Percentiles rank a stretch among this genome's conserved stretches.
phyloP scores from a whole-genome alignment of 257 asterid species.

The Handroanthus guayacan region DNA sequence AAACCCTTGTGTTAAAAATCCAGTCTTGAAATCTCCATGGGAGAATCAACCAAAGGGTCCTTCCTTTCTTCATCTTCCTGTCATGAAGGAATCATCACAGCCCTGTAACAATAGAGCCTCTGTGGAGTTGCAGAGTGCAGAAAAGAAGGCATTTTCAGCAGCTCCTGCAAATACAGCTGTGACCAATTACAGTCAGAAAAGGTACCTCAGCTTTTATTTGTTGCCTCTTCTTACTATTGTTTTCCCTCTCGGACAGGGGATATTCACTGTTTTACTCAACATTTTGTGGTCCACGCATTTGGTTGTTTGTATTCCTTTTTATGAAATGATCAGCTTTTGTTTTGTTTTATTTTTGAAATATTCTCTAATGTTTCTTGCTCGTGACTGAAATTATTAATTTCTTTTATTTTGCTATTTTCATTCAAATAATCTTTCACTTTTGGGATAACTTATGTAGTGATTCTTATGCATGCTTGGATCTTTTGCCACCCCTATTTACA shows the following conservation, averaged over 20 bases:
- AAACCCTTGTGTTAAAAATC: slow-evolving; percentile 28
- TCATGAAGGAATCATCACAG: slow-evolving; percentile 70
- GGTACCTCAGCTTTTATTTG: slow-evolving; percentile 57
- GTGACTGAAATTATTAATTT: too few species aligned
- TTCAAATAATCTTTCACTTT: too few species aligned
- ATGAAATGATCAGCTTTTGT: slow-evolving; percentile 1
- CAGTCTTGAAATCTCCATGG: slow-evolving; percentile 44
- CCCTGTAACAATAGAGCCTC: slow-evolving; percentile 50
- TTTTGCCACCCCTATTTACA: too few species aligned
- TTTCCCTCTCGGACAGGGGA: slow-evolving; percentile 52
- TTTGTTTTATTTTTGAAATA: slow-evolving; percentile 1
- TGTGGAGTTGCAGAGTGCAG: slow-evolving; percentile 56
- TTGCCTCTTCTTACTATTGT: slow-evolving; percentile 6
- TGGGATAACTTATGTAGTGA: too few species aligned
- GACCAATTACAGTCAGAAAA: slow-evolving; percentile 69
- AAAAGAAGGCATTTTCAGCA: slow-evolving; percentile 65
- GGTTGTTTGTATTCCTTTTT: slow-evolving; percentile 15
- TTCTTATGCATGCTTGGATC: too few species aligned
- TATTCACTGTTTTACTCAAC: slow-evolving; percentile 56
- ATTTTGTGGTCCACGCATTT: slow-evolving; percentile 59
- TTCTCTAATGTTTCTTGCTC: neutral
- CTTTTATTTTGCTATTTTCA: too few species aligned
- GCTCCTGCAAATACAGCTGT: slow-evolving; percentile 72
- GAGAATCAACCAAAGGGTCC: slow-evolving; percentile 43
- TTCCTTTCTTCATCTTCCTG: slow-evolving; percentile 53